Base-by-base conservation (phyloP, 176 grass and related monocot species). In the Rhynchospora breviuscula region DNA sequence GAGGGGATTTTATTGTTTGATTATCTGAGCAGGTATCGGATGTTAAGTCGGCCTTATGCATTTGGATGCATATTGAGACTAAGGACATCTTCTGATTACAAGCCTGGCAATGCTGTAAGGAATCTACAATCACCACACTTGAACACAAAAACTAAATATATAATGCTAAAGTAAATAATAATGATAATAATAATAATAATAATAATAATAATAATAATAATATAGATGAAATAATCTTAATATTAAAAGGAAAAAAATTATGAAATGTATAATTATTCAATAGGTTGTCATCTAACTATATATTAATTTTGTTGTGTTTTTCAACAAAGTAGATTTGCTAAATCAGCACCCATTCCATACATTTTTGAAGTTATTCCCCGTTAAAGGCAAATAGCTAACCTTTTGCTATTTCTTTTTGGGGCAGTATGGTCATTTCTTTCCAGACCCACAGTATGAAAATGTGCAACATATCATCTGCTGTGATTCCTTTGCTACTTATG, bases 381-480 rank as follows among this genome's bases (percentile, higher is more conserved):
- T 22, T 56, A 77, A 52, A 75, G n/a, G 11, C 46, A 5, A 25
- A 29, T 29, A 29, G 26, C 26, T 29, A 29, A 29, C 3, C 35
- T 40, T 40, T 40, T 40, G 35, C 4, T 15, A 66, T 52, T 68
- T 82, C 21, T 82, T 53, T 63, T 67, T 63, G 57, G 15, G 15
- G 22, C 91, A 99, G 96, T 99, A 91, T 79, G 96, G 93, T 10
- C 96, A 99, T 95, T 99, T 99, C 86, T 99, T 95, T 63, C 89
- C 91, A 75, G 96, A 99, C 73, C 93, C 96, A 80, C 96, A 99
- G 64, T 99, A 99, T 86, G 93, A 99, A 88, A 91, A 93, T 85
- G 96, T 99, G 81, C 96, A 99, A 78, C 96, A 99, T 86, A 99
- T 99, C 62, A 99, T 99, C 61, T 99, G 96, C 64, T 99, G 96